phyloP scores from a whole-genome alignment of 1,284 basidiomycete genomes.

The Ceratobasidium sp. region DNA sequence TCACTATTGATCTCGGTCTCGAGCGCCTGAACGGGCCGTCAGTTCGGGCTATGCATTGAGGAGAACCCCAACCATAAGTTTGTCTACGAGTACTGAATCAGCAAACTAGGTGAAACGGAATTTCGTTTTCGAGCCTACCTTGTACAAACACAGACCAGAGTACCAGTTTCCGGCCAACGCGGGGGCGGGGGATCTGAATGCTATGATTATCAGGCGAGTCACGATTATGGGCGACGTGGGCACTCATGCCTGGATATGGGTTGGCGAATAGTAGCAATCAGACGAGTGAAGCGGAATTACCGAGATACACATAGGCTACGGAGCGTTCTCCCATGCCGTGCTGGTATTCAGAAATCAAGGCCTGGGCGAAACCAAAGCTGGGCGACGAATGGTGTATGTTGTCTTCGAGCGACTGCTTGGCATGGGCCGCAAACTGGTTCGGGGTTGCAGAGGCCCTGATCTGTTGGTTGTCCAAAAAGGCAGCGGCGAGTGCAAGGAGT shows the following conservation, averaged over 20 bases:
- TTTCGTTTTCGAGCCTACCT: constrained; percentile 47
- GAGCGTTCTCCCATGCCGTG: neutral
- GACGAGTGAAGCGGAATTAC: neutral
- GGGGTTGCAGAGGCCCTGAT: neutral
- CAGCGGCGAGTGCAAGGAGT: constrained; percentile 1
- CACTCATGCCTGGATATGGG: neutral
- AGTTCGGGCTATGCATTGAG: no score
- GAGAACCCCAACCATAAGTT: constrained; percentile 2
- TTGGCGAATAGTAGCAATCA: neutral
- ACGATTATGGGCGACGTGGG: constrained; percentile 37
- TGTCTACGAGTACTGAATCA: neutral
- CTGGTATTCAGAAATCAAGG: constrained; percentile 9
- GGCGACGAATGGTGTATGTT: neutral
- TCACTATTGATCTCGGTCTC: no score
- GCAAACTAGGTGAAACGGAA: no score
- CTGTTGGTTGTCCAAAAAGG: neutral
- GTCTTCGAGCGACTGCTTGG: constrained; percentile 17
- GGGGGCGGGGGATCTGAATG: constrained; percentile 57
- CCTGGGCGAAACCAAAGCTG: neutral
- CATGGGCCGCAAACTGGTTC: neutral
- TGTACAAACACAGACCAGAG: constrained; percentile 61
- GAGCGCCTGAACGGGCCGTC: no score
- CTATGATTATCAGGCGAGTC: constrained; percentile 47
- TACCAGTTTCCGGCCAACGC: constrained; percentile 62
- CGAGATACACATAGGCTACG: constrained; percentile 9